These are phyloP conservation scores for Cordyceps javanica DNA, from an alignment of 2,329 filamentous ascomycete genomes.

Conservation along the genomic window DNA sequence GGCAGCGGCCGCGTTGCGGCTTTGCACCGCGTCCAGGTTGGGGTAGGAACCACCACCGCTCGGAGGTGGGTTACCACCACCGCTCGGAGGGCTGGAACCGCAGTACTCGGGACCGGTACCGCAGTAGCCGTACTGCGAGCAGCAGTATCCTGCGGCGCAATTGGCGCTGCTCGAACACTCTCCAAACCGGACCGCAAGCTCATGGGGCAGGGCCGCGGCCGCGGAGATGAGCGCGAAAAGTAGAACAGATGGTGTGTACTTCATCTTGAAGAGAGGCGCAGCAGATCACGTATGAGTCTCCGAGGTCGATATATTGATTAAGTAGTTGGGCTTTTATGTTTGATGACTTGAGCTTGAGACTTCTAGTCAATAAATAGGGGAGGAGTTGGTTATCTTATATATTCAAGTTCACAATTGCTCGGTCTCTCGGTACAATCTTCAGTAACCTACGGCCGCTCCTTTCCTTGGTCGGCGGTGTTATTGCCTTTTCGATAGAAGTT, in stretches of 20 bases:
- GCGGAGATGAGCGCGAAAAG: background rate
- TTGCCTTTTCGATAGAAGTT: background rate
- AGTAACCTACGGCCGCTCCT: background rate
- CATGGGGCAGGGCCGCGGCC: background rate
- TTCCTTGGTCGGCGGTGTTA: background rate
- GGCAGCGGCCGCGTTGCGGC: conserved; percentile 9
- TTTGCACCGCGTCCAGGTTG: conserved; percentile 2
- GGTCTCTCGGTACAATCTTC: background rate
- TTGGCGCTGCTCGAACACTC: conserved; percentile 17
- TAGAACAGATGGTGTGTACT: background rate
- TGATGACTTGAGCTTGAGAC: background rate
- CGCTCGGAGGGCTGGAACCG: conserved; percentile 14
- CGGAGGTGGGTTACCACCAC: background rate
- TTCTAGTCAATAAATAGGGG: background rate
- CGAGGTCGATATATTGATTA: background rate
- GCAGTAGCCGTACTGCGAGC: conserved; percentile 18
- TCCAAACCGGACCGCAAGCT: conserved; percentile 12
- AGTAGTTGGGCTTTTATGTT: background rate
- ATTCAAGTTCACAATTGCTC: background rate
- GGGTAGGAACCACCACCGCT: background rate
- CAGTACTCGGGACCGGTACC: conserved; percentile 18
- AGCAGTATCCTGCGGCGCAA: conserved; percentile 15
- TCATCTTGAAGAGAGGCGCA: background rate
- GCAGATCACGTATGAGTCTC: background rate
- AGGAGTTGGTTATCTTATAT: background rate